Conservation (phyloP, 805 yeast genomes). For the Vanderwaltozyma polyspora region DNA sequence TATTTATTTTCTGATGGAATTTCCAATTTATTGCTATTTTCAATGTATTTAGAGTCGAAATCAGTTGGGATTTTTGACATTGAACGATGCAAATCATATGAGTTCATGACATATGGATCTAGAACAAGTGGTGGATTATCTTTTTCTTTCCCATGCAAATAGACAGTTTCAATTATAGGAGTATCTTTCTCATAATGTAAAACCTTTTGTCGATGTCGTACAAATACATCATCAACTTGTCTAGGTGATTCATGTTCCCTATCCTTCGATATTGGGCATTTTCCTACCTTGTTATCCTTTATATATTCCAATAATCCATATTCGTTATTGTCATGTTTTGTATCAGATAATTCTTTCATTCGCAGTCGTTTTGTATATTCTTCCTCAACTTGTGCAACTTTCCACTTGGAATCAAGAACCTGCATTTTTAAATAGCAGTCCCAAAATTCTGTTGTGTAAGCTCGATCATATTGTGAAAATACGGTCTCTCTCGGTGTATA, state of each 20-base stretch:
- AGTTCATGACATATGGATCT: no score
- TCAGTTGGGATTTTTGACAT: no score
- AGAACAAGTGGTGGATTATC: no score
- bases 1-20: no score
- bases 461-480: slow-evolving; percentile 22
- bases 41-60: no score
- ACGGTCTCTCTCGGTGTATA: slow-evolving; percentile 21
- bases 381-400: slow-evolving; percentile 15
- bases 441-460: slow-evolving; percentile 16
- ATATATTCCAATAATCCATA: slow-evolving; percentile 19
- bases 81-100: no score
- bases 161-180: no score
- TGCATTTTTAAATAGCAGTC: slow-evolving; percentile 22
- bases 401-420: slow-evolving; percentile 17
- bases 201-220: no score
- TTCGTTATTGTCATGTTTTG: slow-evolving; percentile 4
- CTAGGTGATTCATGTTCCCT: slow-evolving; percentile 9
- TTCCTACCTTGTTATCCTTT: slow-evolving; percentile 12
- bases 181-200: no score
- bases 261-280: slow-evolving; percentile 12
- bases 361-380: slow-evolving; percentile 13
- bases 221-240: no score
- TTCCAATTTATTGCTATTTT: no score
- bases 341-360: slow-evolving; percentile 7
- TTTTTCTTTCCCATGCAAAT: no score